Percentiles rank a stretch among this genome's conserved stretches.
These are phyloP conservation scores for Epichloe hybrida DNA, from an alignment of 2,329 filamentous ascomycete species.

Conservation along the genomic window DNA sequence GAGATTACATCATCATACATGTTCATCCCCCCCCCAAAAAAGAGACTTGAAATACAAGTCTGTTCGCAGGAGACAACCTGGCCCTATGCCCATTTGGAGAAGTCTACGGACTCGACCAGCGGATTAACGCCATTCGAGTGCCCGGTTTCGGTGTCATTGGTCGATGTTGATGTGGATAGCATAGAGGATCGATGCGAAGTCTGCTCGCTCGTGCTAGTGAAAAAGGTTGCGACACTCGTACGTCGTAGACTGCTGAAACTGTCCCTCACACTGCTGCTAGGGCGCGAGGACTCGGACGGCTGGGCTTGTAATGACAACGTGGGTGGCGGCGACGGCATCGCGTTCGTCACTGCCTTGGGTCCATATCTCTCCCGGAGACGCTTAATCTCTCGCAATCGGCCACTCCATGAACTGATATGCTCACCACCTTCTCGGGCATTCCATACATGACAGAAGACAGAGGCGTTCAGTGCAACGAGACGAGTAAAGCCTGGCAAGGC, in stretches of 20 bases:
- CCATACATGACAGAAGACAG: constrained; percentile 90
- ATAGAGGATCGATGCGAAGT: constrained; percentile 46
- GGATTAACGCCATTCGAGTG: constrained; percentile 17
- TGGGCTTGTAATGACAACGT: constrained; percentile 12
- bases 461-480: constrained; percentile 81
- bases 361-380: constrained; percentile 59
- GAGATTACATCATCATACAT: neutral
- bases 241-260: constrained; percentile 47
- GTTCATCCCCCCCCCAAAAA: neutral
- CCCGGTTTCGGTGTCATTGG: constrained; percentile 39
- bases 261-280: constrained; percentile 33
- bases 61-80: neutral
- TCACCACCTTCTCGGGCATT: constrained; percentile 62
- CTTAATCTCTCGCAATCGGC: constrained; percentile 72
- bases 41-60: neutral
- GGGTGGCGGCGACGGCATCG: constrained; percentile 16
- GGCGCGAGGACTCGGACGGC: constrained; percentile 7
- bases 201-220: constrained; percentile 42
- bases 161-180: constrained; percentile 37
- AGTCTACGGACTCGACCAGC: constrained; percentile 24
- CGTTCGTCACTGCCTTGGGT: constrained; percentile 21
- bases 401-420: constrained; percentile 80
- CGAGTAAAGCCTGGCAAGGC: constrained; percentile 78
- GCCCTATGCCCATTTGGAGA: constrained; percentile 23
- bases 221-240: constrained; percentile 53